Base-by-base conservation (phyloP, 306 rosid species). In the Prunus fruticosa region DNA sequence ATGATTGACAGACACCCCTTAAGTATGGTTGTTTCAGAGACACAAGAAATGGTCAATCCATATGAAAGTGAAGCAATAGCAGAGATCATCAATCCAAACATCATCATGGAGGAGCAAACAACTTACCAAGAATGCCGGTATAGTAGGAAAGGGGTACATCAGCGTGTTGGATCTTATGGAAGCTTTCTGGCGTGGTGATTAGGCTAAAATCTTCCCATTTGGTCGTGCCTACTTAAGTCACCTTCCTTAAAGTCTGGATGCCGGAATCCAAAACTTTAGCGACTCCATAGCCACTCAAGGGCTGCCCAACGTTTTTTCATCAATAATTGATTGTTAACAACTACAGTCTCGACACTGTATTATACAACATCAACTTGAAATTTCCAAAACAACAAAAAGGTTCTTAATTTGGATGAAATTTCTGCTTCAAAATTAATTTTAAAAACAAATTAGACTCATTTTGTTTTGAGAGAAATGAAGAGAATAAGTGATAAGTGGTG, bases 131-230 rank as follows among this genome's bases (percentile, higher is more conserved):
- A 68, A 83, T 62, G 32, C 82, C 84, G 11, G 84, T 80, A 69
- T 80, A 80, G 63, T 76, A 83, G 19, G 87, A 83, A 5, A 76
- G 84, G 9, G 87, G 87, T 5, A 83, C 77, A 32, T 83, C 79
- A 3, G 76, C 66, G 20, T 83, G 73, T 15, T 71, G 66, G 52
- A 83, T 76, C 71, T 83, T 83, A 23, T n/a, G 64, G 11, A 79
- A 80, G 18, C 9, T 0, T 3, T 57, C 54, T 0, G 67, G 19
- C 1, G 6, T 8, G 3, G 81, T 64, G 46, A 83, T 67, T 6
- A 83, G 11, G 57, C 79, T 79, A 41, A 71, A 83, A 2, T 83
- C 81, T 71, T 79, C 86, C 86, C 86, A 83, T 8, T 64, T 64
- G 14, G 78, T 76, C 16, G 2, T 20, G 6, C 86, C 86, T n/a